Percentiles rank a stretch among this genome's conserved stretches.
phyloP scores from a whole-genome alignment of 208 protist genomes.

The Leishmania braziliensis region DNA sequence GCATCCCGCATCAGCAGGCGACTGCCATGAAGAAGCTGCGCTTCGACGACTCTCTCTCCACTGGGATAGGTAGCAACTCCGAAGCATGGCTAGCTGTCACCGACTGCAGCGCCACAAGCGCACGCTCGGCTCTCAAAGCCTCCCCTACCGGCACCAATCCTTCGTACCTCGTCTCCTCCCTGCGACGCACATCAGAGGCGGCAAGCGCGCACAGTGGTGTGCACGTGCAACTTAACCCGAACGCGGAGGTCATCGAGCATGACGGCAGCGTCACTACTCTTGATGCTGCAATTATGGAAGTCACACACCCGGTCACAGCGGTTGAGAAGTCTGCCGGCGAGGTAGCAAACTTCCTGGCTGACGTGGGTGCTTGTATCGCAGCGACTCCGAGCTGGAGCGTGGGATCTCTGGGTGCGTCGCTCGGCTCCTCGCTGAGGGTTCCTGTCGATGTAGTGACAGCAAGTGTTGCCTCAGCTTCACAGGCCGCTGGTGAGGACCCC shows the following conservation, averaged over 20 bases:
- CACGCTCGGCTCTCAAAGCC: slow-evolving; percentile 22
- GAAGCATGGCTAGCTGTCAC: background rate
- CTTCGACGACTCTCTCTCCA: slow-evolving; percentile 23
- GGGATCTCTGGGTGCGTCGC: background rate
- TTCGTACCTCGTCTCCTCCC: slow-evolving; percentile 18
- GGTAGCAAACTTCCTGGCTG: slow-evolving; percentile 40
- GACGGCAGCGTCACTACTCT: slow-evolving; percentile 33
- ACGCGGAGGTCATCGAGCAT: slow-evolving; percentile 34
- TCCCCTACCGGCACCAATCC: slow-evolving; percentile 2
- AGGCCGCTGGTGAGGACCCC: background rate
- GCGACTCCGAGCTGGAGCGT: background rate
- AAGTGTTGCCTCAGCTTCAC: background rate
- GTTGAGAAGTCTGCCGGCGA: slow-evolving; percentile 24
- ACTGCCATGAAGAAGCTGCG: slow-evolving; percentile 27
- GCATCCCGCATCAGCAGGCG: background rate
- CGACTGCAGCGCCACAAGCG: background rate
- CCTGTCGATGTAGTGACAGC: background rate
- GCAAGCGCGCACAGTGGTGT: slow-evolving; percentile 28
- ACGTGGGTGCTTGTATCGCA: slow-evolving; percentile 24
- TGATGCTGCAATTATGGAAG: background rate
- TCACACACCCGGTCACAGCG: background rate
- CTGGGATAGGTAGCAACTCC: background rate
- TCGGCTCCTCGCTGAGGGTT: background rate
- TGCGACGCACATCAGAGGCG: slow-evolving; percentile 25
- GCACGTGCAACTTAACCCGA: slow-evolving; percentile 43